These are phyloP conservation scores for Blastobotrys chiropterorum DNA, from an alignment of 805 yeast genomes.

Conservation along the genomic window DNA sequence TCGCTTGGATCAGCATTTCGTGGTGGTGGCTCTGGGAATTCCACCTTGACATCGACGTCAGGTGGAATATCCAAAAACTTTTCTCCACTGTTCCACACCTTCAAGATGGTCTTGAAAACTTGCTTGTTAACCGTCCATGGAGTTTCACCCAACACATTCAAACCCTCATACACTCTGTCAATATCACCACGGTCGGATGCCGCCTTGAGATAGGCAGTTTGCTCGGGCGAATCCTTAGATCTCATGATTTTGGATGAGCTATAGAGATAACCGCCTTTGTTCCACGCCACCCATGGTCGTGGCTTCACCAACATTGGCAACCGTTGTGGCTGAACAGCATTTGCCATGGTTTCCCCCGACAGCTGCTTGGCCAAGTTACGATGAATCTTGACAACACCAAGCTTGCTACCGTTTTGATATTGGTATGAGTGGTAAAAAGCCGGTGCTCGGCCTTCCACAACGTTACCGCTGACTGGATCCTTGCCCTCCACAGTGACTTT, in stretches of 20 bases:
- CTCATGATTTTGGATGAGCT: slow-evolving; percentile 62
- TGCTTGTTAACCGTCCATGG: slow-evolving; percentile 86
- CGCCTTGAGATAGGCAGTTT: slow-evolving; percentile 77
- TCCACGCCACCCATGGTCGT: slow-evolving; percentile 77
- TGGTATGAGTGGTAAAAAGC: slow-evolving; percentile 89
- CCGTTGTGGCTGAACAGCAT: slow-evolving; percentile 72
- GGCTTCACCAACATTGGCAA: slow-evolving; percentile 92
- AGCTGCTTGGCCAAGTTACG: slow-evolving; percentile 57
- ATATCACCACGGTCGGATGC: slow-evolving; percentile 68
- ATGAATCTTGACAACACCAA: slow-evolving; percentile 79
- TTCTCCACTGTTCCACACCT: slow-evolving; percentile 84
- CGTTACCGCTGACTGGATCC: slow-evolving; percentile 71
- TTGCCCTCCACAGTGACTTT: slow-evolving; percentile 70
- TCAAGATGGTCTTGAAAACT: slow-evolving; percentile 60
- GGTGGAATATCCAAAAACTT: slow-evolving; percentile 68
- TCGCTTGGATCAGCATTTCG: slow-evolving; percentile 65
- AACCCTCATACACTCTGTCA: slow-evolving; percentile 65
- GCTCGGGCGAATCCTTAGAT: slow-evolving; percentile 82
- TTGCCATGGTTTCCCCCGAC: slow-evolving; percentile 58
- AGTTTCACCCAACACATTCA: slow-evolving; percentile 79
- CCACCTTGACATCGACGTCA: slow-evolving; percentile 38
- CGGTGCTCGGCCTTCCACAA: slow-evolving; percentile 70
- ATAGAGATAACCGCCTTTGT: slow-evolving; percentile 78
- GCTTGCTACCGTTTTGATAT: slow-evolving; percentile 65
- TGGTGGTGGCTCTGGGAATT: slow-evolving; percentile 54